Base-by-base conservation (phyloP, 352 stramenopile species). In the Pythium scleroteichum region DNA sequence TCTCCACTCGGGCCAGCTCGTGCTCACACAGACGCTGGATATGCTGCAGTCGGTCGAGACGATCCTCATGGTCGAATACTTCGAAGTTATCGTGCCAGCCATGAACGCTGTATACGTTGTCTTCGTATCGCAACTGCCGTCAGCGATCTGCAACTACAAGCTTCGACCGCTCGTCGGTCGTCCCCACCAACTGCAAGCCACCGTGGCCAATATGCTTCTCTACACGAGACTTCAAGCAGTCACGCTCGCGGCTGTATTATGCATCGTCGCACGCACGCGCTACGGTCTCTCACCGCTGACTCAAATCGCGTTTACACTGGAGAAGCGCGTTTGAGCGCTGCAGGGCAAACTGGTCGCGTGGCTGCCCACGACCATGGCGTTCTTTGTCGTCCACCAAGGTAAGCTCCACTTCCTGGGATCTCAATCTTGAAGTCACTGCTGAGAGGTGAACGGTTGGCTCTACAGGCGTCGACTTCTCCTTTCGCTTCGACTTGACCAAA, bases 121-220 rank as follows among this genome's bases (percentile, higher is more conserved):
- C 2, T 7, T 53, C 16, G 40, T 39, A 3, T 41, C 39, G 6
- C 48, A 59, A 29, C 24, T 59, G 10, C 20, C 7, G 10, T 54
- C 82, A 13, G 72, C 77, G 19, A 77, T 86, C 32, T 52, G 71
- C 12, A 75, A 90, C 27, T 17, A 46, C 3, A 87, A 88, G 48
- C 62, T 92, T 87, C 8, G 64, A 73, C 9, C 88, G 88, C 51
- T 82, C 85, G 54, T 75, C 72, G 33, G 24, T 17, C 12, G 26
- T 3, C 13, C 12, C 7, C 17, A 78, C 7, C 67, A 83, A 52
- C 78, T 77, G 4, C 64, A 73, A 5, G 41, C 80, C n/a, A 68
- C 72, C 0, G 75, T 78, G 1, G 27, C 70, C 12, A 38, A 20
- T 2, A 27, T 53, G 5, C 1, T 42, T 4, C 4, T 53, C 2